Evolutionary conservation across 257 asterid species (phyloP), one percentile per base, ranked within the genome.

Genomic region (Anisodus tanguticus): DNA sequence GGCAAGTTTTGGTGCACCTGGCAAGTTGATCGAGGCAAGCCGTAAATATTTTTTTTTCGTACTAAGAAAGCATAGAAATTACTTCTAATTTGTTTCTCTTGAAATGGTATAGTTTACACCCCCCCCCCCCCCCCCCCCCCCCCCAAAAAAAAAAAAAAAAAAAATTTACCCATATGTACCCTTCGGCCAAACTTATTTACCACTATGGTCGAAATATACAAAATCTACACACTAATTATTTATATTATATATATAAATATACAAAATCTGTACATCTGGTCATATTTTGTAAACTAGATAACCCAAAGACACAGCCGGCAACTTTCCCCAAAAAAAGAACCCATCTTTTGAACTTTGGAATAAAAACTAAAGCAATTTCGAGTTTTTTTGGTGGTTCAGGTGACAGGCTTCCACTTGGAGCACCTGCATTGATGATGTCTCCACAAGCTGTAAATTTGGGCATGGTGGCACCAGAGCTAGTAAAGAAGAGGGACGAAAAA

Each of bases 1-100:
- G 99, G 99, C 84, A 95, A 95, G 81, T 94, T 93, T 81, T 95
- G 98, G 98, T 95, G 99, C 91, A 94, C 99, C 5, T 95, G 99
- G 98, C 99, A 95, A 85, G 88, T 90, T 43, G 98, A 95, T 59
- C 83, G 98, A 83, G 98, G 98, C 91, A 82, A 70, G 57, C 39
- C 3, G 1, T 59, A n/a, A 3, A 35, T 41, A 45, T 49, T 49
- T 45, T 22, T 19, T 17, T 37, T 47, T 12, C 26, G 26, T 13
- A 3, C 1, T 9, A 9, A 19, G 11, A 19, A 62, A 19, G 26
- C 26, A n/a, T 77, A 35, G 8, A 57, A n/a, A 15, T 15, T 43
- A 2, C 37, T 45, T 31, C 1, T 31, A 31, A 31, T 71, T 64
- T 10, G 45, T 64, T 64, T 22, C 43, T 64, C 31, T 8, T 13